Evolutionary conservation across 106 monocot species (phyloP), one percentile per base, ranked within the genome.

Genomic region (Dendrobium chrysotoxum): DNA sequence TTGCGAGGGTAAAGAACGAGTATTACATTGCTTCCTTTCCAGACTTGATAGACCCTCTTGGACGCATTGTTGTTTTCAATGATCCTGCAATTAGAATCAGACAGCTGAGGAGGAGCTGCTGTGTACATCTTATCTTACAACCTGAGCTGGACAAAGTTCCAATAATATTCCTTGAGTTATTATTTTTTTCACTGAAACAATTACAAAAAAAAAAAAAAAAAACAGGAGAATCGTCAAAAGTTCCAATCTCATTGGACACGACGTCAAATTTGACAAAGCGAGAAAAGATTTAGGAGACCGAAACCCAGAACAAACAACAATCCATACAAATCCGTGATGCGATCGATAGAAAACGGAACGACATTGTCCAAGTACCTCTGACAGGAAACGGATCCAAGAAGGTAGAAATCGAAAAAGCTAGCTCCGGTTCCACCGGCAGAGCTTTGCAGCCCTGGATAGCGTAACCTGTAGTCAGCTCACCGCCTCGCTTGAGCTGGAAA

Each of bases 21-120:
- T 2, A 85, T 81, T 80, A 94, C 94, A 78, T 94, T 94, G 77
- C 83, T 94, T 82, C 94, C 94, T 82, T 85, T 86, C 94, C 94
- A 94, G 53, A 88, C 83, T 91, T 91, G 86, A 76, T 94, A 91
- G 12, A 86, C 81, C 45, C 89, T 78, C 80, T 83, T 89, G 5
- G 85, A 26, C 18, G 89, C 67, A 20, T 64, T 82, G 57, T 73
- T 77, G 13, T 81, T 41, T 39, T 84, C 80, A 21, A 85, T 84
- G 53, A 85, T 85, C 76, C 66, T 84, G 31, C 79, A 45, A 42
- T 91, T 90, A 0, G 85, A 84, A 55, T 86, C 85, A 0, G 85
- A 83, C 28, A 82, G 31, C 75, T 86, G 53, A 11, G 55, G 64
- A 5, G 71, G 79, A 72, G 86, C 73, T 41, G 77, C 82, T 13